Base-by-base conservation (phyloP, 768 basidiomycete genomes). In the Pisolithus orientalis region DNA sequence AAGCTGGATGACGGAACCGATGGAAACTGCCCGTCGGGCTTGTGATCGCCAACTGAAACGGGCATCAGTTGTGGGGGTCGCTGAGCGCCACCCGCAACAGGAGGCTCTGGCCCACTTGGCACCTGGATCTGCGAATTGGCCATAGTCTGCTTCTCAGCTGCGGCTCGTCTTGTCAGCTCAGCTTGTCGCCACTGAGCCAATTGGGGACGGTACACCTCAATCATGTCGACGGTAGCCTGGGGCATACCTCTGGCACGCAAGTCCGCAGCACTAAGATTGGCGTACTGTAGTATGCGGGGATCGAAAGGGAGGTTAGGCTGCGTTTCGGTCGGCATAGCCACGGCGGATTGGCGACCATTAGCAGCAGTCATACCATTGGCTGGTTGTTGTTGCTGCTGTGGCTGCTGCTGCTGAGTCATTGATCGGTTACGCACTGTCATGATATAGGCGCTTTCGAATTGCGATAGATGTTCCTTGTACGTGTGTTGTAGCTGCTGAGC, bases 401-500 rank as follows among this genome's bases (percentile, higher is more conserved):
- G 48, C 37, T 50, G 55, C 21, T 31, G 8, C 9, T 5, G 4
- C 11, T 34, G 34, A 14, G 13, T 34, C 2, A 4, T 34, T 11
- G 13, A 13, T 34, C 66, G 68, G 48, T 57, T 59, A 46, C 50
- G 57, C 24, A 78, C 64, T 13, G 76, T 75, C 38, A 60, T 25
- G 49, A 79, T 66, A 55, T 85, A 84, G 38, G 75, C 73, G 14
- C 64, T 57, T 61, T 90, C 86, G 60, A 88, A 87, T 17, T 61
- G 59, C 4, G 62, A 55, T 11, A 90, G 74, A 55, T 77, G 82
- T 32, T 78, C 75, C 50, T 78, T 77, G 67, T 88, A 88, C 25
- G 82, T 72, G 55, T 79, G 74, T 1, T 77, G 74, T 4, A 90
- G 67, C 25, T 80, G 80, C 47, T 76, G 75, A 0, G 84, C 87